A percentile compares a stretch with the other conserved stretches of the same genome.
Conservation (phyloP, 2,329 filamentous ascomycete species). For the Colletotrichum costaricense region DNA sequence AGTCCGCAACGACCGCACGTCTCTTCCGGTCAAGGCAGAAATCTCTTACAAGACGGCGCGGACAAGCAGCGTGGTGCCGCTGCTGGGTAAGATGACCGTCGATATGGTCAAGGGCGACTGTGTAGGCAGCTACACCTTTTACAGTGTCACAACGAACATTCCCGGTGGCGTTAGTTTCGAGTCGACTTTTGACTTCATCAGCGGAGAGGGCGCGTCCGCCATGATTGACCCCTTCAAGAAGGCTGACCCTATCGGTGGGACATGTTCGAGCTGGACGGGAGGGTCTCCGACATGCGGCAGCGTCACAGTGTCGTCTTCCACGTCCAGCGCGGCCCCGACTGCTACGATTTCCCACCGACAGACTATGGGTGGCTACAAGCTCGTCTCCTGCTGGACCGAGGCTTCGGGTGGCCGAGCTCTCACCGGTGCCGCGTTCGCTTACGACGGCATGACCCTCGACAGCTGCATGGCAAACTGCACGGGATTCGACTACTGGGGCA, state of each 20-base stretch:
- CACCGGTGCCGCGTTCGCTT: constrained; percentile 50
- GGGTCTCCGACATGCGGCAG: constrained; percentile 44
- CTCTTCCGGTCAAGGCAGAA: constrained; percentile 52
- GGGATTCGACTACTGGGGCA: constrained; percentile 59
- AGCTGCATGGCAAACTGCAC: constrained; percentile 59
- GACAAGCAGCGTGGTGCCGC: constrained; percentile 53
- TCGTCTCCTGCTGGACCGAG: constrained; percentile 71
- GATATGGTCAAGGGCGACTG: constrained; percentile 56
- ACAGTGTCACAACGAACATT: constrained; percentile 54
- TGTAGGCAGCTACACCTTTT: constrained; percentile 61
- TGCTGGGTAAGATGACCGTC: constrained; percentile 50
- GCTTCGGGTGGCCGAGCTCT: constrained; percentile 59
- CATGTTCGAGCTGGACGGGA: constrained; percentile 53
- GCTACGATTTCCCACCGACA: constrained; percentile 50
- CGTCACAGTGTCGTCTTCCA: constrained; percentile 34
- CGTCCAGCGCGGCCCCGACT: constrained; percentile 42
- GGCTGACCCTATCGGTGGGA: constrained; percentile 55
- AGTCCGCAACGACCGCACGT: constrained; percentile 59
- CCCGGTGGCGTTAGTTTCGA: constrained; percentile 57
- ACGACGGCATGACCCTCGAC: constrained; percentile 62
- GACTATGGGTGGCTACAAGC: constrained; percentile 62
- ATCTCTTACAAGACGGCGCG: constrained; percentile 57
- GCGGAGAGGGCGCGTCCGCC: constrained; percentile 47
- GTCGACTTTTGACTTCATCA: constrained; percentile 58
- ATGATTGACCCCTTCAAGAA: constrained; percentile 61